These are phyloP conservation scores for Plasmodium cynomolgi DNA, from an alignment of 169 alveolate species.

Conservation along the genomic window DNA sequence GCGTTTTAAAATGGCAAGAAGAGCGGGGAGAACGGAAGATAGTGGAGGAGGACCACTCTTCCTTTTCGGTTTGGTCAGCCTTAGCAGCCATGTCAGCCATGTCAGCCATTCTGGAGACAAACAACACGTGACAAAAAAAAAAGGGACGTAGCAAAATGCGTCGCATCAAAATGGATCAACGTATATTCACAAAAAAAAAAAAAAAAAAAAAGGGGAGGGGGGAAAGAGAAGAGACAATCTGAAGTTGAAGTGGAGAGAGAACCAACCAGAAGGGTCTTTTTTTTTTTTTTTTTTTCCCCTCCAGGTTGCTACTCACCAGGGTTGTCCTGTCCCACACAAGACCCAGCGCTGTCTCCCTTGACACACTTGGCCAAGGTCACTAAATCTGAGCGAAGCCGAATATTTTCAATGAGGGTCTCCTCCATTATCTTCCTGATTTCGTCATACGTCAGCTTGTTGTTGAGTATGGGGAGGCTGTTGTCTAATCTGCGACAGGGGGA, in stretches of 20 bases:
- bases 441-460: constrained; percentile 22
- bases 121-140: background rate
- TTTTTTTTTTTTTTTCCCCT: background rate
- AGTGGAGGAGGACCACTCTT: background rate
- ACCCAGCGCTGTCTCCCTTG: background rate
- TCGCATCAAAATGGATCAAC: background rate
- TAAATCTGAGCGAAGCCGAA: constrained; percentile 35
- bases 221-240: background rate
- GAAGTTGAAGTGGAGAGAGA: background rate
- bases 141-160: background rate
- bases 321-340: background rate
- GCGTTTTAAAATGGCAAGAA: background rate
- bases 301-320: background rate
- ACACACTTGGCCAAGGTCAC: constrained; percentile 6
- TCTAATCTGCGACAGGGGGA: constrained; percentile 6
- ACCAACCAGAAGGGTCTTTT: background rate
- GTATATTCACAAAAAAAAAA: background rate
- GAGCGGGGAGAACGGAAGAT: background rate
- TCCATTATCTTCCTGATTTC: constrained; percentile 53
- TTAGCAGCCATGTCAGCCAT: background rate
- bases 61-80: background rate
- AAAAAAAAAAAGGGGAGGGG: background rate
- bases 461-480: background rate
- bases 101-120: background rate
- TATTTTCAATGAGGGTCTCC: constrained; percentile 45